A percentile compares a stretch with the other conserved stretches of the same genome.
These are phyloP conservation scores for Neonectria faginata DNA, from an alignment of 2,329 filamentous ascomycete species.

Conservation along the genomic window DNA sequence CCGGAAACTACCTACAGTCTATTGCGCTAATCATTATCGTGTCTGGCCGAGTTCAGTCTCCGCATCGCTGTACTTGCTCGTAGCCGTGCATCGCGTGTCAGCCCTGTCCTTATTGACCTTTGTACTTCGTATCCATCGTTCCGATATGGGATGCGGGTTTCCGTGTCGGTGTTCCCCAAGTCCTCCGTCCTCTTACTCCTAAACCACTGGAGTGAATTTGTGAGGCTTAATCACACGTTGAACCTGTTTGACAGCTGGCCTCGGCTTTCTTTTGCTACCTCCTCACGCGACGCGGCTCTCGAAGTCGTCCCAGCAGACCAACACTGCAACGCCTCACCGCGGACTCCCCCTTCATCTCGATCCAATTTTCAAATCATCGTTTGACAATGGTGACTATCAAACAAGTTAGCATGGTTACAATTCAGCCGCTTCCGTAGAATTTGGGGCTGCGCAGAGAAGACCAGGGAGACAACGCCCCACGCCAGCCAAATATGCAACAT, in stretches of 20 bases:
- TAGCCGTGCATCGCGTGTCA: constrained; percentile 47
- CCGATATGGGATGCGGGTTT: constrained; percentile 27
- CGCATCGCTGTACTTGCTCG: constrained; percentile 37
- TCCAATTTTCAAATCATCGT: constrained; percentile 67
- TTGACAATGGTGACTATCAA: constrained; percentile 70
- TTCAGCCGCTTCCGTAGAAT: constrained; percentile 30
- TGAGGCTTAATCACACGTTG: constrained; percentile 14
- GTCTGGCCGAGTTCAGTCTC: constrained; percentile 41
- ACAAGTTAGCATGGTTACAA: constrained; percentile 43
- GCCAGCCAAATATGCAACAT: constrained; percentile 37
- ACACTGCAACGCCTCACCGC: constrained; percentile 37
- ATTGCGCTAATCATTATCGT: constrained; percentile 46
- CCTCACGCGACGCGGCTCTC: constrained; percentile 38
- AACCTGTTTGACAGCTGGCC: constrained; percentile 35
- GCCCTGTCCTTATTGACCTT: constrained; percentile 42
- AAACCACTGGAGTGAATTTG: constrained; percentile 11
- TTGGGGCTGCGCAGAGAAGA: constrained; percentile 29
- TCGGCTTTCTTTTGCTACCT: constrained; percentile 33
- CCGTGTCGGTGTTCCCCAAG: constrained; percentile 29
- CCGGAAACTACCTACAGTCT: constrained; percentile 37
- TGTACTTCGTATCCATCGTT: constrained; percentile 36
- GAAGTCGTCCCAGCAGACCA: constrained; percentile 32
- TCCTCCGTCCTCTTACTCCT: constrained; percentile 27
- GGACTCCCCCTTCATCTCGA: constrained; percentile 40
- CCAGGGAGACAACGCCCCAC: constrained; percentile 28